phyloP scores from a whole-genome alignment of 805 yeast genomes.

The Hanseniaspora clermontiae region DNA sequence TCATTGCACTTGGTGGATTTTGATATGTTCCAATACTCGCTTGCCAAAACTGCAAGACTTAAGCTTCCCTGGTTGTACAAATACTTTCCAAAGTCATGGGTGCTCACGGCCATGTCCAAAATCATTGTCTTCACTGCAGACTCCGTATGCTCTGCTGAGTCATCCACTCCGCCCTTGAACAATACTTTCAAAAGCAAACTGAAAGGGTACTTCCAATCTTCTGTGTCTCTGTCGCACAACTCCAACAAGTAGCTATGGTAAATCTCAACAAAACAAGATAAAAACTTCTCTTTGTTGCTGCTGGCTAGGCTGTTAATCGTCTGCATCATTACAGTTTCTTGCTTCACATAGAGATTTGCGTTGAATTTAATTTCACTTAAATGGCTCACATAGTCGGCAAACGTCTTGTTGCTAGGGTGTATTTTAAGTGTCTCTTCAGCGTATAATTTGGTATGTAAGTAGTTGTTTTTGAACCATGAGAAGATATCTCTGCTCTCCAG shows the following conservation, averaged over 20 bases:
- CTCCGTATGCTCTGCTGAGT: not conserved
- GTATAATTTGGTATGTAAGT: not conserved
- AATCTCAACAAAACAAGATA: not conserved
- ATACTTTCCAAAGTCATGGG: not conserved
- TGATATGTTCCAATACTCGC: not conserved
- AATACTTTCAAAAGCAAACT: not conserved
- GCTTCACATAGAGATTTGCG: not conserved
- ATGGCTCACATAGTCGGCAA: not conserved
- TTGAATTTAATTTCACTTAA: not conserved
- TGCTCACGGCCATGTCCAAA: not conserved
- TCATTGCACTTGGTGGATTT: not conserved
- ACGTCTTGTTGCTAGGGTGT: not conserved
- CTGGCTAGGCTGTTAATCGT: not conserved
- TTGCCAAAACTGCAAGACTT: not conserved
- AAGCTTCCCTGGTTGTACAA: not conserved
- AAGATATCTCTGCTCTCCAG: not conserved
- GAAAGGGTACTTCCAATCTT: not conserved
- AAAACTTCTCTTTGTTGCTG: not conserved
- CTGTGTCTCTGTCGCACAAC: not conserved
- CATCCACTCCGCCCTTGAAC: not conserved
- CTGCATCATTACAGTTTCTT: not conserved
- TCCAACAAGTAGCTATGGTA: not conserved
- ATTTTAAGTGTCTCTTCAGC: not conserved
- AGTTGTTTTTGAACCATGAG: not conserved
- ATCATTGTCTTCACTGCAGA: not conserved